A percentile compares a stretch with the other conserved stretches of the same genome.
phyloP scores from a whole-genome alignment of 2,329 filamentous ascomycete species.

The Microdochium trichocladiopsis region DNA sequence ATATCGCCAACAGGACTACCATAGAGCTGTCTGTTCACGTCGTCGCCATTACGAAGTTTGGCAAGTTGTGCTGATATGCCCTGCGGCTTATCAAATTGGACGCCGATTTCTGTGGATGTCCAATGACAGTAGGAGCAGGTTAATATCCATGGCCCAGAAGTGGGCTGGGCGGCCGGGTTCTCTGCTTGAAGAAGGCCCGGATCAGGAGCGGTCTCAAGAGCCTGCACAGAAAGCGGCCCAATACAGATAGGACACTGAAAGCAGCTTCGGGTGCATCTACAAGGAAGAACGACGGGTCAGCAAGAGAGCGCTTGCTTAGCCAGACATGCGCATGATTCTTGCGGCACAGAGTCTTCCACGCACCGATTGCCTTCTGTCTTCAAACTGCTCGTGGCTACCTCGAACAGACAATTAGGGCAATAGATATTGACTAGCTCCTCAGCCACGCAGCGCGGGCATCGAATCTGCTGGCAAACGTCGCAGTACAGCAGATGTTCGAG shows the following conservation, averaged over 20 bases:
- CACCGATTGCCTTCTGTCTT: conserved; percentile 92
- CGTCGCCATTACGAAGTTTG: conserved; percentile 59
- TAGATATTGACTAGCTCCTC: conserved; percentile 96
- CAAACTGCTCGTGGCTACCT: conserved; percentile 87
- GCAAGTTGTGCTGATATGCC: conserved; percentile 77
- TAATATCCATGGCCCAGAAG: conserved; percentile 61
- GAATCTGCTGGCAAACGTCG: conserved; percentile 94
- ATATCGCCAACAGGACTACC: conserved; percentile 11
- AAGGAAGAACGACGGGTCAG: conserved; percentile 3
- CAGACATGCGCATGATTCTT: neutral
- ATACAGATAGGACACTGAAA: conserved; percentile 91
- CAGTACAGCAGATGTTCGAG: conserved; percentile 93
- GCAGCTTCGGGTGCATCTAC: conserved; percentile 84
- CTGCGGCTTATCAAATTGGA: conserved; percentile 84
- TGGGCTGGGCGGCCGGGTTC: conserved; percentile 22
- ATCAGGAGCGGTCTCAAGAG: conserved; percentile 52
- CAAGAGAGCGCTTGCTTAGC: neutral
- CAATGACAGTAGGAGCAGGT: conserved; percentile 89
- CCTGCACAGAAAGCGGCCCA: conserved; percentile 68
- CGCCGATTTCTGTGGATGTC: conserved; percentile 81
- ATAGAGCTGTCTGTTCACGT: conserved; percentile 24
- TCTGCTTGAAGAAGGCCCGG: conserved; percentile 36
- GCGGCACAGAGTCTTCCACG: conserved; percentile 11
- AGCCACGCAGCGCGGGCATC: conserved; percentile 83
- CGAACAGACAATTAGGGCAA: conserved; percentile 91